Evolutionary conservation across 768 basidiomycete species (phyloP), one percentile per base, ranked within the genome.

Genomic region (Amanita rimosa): DNA sequence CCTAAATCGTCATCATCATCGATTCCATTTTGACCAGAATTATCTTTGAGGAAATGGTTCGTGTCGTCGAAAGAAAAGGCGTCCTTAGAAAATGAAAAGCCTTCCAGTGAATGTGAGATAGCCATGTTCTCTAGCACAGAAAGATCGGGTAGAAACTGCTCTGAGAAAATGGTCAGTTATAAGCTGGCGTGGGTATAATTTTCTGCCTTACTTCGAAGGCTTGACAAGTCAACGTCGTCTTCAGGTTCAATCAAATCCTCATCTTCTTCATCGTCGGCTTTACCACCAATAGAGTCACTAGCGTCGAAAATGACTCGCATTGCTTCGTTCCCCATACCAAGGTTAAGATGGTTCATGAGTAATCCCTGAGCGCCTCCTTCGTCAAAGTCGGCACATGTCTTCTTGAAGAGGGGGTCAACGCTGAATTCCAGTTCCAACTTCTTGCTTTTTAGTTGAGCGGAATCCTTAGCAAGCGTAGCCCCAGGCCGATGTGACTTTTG

Each of bases 361-460:
- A 99, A 67, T 9, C 96, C 96, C 52, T 89, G 83, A 0, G 96
- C 96, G 42, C 96, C 95, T 36, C 94, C 96, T 64, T 99, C 96
- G 62, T 99, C 96, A 58, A 99, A 98, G 60, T 99, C 96, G 19
- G 90, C 95, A 58, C 85, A 90, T 2, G 96, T 98, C 72, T 99
- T 99, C 68, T 79, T 87, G 70, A 99, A 99, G 29, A 99, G 72
- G 1, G 96, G 96, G 60, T 99, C 96, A 24, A 99, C 91, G 39
- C 80, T 84, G 64, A 96, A 96, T 61, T 97, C 96, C 27, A 98
- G 75, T 51, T 99, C 96, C 39, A 91, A 74, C 59, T 95, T 92
- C 72, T 99, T 97, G 67, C 79, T 85, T 54, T 82, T 78, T 16
- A 99, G 71, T 49, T 90, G 81, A 0, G 75, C 64, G 29, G 83